Percentiles rank a stretch among this genome's conserved stretches.
Conservation (phyloP, 306 rosid species). For the Cicer cuneatum region DNA sequence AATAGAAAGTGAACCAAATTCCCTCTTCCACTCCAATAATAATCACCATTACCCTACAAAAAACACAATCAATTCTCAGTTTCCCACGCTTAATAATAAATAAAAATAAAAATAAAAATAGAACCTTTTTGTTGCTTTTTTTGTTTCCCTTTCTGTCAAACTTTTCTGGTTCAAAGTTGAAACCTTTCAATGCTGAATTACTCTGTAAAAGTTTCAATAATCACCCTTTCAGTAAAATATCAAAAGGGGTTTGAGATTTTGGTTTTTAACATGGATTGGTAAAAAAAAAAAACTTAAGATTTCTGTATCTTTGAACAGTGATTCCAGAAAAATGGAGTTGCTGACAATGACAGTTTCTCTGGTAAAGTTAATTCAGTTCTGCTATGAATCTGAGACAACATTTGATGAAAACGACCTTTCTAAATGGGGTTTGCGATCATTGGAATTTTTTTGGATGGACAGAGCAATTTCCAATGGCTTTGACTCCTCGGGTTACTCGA, state of each 20-base stretch:
- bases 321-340: conserved; percentile 46
- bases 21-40: conserved; percentile 34
- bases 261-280: conserved; percentile 47
- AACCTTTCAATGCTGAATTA: conserved; percentile 39
- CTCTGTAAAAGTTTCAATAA: conserved; percentile 6
- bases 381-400: conserved; percentile 49
- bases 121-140: not conserved
- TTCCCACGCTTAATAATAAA: conserved; percentile 9
- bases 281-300: conserved; percentile 52
- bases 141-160: not conserved
- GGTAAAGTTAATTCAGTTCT: conserved; percentile 40
- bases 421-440: conserved; percentile 35
- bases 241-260: conserved; percentile 46
- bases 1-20: conserved; percentile 6
- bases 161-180: conserved; percentile 47
- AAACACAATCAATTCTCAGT: conserved; percentile 37
- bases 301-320: conserved; percentile 56
- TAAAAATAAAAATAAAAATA: not conserved
- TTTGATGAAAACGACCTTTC: conserved; percentile 43
- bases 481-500: conserved; percentile 31
- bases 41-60: conserved; percentile 40
- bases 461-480: conserved; percentile 40
- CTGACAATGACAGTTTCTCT: conserved; percentile 47
- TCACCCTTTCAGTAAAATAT: conserved; percentile 46
- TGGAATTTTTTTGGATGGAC: conserved; percentile 27